These are phyloP conservation scores for Ceratonia siliqua DNA, from an alignment of 306 rosid species.

Conservation along the genomic window DNA sequence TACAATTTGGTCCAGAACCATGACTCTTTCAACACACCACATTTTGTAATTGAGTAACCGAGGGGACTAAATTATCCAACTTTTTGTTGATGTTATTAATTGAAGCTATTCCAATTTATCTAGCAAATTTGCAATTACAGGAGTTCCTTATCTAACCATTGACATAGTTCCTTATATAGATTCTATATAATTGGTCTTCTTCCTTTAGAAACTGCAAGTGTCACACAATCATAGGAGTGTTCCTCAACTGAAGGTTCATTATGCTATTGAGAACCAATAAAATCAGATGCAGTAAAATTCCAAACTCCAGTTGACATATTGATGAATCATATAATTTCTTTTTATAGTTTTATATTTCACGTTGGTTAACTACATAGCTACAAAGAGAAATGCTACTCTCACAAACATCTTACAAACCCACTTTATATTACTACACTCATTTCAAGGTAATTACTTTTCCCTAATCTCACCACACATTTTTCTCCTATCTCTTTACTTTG, in stretches of 20 bases:
- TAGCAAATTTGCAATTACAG: neutral
- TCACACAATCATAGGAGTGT: neutral
- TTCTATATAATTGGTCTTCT: neutral
- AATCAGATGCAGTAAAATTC: neutral
- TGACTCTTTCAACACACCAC: neutral
- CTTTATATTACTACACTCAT: no score
- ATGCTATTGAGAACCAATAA: neutral
- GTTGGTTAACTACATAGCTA: constrained; percentile 13
- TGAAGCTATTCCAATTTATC: neutral
- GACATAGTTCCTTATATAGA: neutral
- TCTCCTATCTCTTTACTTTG: no score
- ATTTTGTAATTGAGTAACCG: neutral
- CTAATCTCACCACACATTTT: no score
- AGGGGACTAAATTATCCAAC: neutral
- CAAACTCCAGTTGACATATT: neutral
- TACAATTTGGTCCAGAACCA: neutral
- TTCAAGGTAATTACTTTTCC: no score
- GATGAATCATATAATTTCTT: neutral
- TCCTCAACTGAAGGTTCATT: neutral
- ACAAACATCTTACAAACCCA: no score
- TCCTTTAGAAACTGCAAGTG: neutral
- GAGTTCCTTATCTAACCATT: neutral
- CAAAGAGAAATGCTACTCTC: no score
- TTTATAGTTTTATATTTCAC: neutral
- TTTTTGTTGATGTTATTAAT: neutral